Percentiles rank a stretch among this genome's conserved stretches.
These are phyloP conservation scores for Penicillium malachiteum DNA, from an alignment of 495 filamentous ascomycete species.

Conservation along the genomic window DNA sequence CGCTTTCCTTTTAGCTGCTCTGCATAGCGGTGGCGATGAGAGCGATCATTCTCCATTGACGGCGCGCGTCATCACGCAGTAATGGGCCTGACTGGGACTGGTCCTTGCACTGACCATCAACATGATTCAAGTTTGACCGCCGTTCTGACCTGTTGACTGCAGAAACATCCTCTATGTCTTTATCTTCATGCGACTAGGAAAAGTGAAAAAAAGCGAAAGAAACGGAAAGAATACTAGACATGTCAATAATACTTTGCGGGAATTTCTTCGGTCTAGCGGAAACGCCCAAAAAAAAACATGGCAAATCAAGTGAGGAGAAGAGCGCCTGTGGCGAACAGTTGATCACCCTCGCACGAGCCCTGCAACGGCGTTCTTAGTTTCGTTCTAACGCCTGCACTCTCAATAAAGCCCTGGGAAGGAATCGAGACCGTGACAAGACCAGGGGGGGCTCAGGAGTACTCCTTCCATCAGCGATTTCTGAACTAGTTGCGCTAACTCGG, in stretches of 20 bases:
- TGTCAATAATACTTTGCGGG: background rate
- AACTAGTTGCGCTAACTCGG: background rate
- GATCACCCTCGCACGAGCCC: constrained; percentile 10
- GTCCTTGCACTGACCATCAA: background rate
- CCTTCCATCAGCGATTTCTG: background rate
- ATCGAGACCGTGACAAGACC: background rate
- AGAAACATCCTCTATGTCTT: no score
- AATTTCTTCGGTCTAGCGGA: constrained; percentile 1
- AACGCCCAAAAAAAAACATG: background rate
- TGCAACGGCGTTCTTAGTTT: constrained; percentile 2
- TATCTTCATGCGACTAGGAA: background rate
- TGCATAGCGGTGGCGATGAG: constrained; percentile 4
- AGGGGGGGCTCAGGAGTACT: background rate
- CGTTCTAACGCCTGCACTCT: background rate
- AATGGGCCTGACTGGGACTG: background rate
- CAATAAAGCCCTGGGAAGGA: background rate
- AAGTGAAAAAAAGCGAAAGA: background rate
- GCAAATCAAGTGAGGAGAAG: constrained; percentile 5
- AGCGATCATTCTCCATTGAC: background rate
- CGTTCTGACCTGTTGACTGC: background rate
- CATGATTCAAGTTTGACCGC: constrained; percentile 3
- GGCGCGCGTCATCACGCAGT: background rate
- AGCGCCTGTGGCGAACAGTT: constrained; percentile 1
- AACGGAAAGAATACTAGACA: background rate
- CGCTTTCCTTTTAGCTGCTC: background rate